Conservation (phyloP, 345 rosid genomes). For the Gossypium herbaceum region DNA sequence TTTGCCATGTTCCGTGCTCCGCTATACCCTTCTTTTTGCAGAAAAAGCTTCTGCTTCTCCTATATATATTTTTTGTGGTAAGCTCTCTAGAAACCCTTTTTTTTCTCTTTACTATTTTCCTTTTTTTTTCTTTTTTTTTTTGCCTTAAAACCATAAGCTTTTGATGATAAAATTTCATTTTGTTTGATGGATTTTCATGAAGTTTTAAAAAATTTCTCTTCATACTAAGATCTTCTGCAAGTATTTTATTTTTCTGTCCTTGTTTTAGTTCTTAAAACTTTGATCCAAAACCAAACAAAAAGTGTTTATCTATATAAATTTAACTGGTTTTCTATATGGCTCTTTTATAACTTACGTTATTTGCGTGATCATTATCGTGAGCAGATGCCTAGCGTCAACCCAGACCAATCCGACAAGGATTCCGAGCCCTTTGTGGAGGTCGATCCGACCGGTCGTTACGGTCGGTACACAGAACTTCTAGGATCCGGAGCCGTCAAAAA, state of each 20-base stretch:
- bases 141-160: background rate
- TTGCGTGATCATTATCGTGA: background rate
- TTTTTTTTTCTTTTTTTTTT: background rate
- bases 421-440: constrained; percentile 64
- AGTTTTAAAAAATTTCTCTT: background rate
- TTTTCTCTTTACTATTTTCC: background rate
- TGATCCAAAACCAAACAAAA: background rate
- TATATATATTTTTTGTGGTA: constrained; percentile 11
- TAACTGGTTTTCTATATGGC: background rate
- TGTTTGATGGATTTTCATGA: background rate
- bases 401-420: constrained; percentile 43
- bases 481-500: constrained; percentile 75
- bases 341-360: background rate
- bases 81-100: background rate
- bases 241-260: background rate
- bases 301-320: background rate
- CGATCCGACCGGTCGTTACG: constrained; percentile 77
- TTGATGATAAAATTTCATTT: background rate
- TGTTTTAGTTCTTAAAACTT: background rate
- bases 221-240: background rate
- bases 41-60: background rate
- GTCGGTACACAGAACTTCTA: constrained; percentile 60
- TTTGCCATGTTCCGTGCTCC: background rate
- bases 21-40: background rate
- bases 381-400: constrained; percentile 48